Conservation (phyloP, 257 asterid species). For the Osmanthus fragrans region DNA sequence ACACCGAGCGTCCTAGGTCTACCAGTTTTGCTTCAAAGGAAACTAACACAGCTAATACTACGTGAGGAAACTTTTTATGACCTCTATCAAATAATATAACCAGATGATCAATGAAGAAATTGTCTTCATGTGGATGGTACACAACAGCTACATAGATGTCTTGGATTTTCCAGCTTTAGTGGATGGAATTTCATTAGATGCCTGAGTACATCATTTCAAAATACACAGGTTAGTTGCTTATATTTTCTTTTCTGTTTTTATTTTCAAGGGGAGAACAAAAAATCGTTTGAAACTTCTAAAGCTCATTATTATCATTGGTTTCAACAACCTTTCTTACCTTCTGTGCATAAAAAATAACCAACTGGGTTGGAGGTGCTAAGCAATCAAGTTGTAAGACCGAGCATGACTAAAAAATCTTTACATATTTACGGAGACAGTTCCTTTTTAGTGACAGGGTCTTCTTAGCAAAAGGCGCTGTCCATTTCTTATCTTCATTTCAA, state of each 20-base stretch:
- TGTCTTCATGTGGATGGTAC: constrained; percentile 16
- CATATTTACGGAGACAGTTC: background rate
- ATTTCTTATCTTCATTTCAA: background rate
- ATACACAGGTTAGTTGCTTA: constrained; percentile 52
- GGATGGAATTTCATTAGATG: constrained; percentile 29
- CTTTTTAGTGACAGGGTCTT: background rate
- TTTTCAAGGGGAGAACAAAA: background rate
- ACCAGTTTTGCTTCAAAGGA: constrained; percentile 53
- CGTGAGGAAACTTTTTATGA: constrained; percentile 34
- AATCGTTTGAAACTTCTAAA: background rate
- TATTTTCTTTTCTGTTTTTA: background rate
- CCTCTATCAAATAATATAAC: constrained; percentile 25
- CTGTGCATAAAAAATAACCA: background rate
- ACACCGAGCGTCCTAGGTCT: constrained; percentile 66
- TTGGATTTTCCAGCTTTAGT: constrained; percentile 33
- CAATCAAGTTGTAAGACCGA: background rate
- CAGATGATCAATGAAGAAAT: constrained; percentile 34
- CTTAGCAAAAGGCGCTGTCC: background rate
- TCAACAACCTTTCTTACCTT: background rate
- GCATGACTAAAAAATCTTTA: background rate
- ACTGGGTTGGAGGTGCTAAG: constrained; percentile 9
- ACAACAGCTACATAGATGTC: constrained; percentile 3
- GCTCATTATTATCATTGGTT: background rate
- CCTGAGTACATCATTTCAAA: constrained; percentile 28
- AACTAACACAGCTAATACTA: constrained; percentile 46